These are phyloP conservation scores for Solanum pimpinellifolium DNA, from an alignment of 257 asterid genomes.

Conservation along the genomic window DNA sequence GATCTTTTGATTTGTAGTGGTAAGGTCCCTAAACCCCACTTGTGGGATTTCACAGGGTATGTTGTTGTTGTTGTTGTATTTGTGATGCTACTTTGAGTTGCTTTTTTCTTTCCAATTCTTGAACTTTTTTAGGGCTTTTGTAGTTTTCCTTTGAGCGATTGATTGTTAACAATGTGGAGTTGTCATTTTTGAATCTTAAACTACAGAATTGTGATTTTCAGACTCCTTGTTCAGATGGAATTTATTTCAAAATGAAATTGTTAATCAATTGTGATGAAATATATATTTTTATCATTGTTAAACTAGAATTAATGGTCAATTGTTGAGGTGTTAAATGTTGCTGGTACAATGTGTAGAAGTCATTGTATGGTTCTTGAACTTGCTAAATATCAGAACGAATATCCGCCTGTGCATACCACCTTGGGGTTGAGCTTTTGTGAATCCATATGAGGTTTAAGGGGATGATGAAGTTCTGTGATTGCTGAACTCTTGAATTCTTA, in stretches of 20 bases:
- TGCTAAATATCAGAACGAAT: background rate
- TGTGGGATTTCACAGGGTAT: background rate
- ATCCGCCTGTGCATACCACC: background rate
- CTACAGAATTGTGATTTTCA: background rate
- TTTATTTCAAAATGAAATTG: background rate
- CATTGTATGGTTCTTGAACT: background rate
- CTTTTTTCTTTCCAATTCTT: background rate
- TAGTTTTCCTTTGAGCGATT: background rate
- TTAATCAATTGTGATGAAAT: too few relatives aligned
- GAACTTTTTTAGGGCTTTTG: background rate
- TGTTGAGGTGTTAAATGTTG: background rate
- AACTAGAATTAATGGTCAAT: too few relatives aligned
- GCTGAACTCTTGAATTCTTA: background rate
- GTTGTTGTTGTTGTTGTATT: background rate
- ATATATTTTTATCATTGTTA: too few relatives aligned
- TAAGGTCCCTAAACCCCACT: background rate
- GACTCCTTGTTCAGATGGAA: background rate
- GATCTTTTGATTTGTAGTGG: background rate
- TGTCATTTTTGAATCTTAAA: background rate
- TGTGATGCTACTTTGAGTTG: background rate
- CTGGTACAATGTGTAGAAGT: background rate
- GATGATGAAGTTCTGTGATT: background rate
- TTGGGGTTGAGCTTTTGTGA: background rate
- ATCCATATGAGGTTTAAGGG: background rate
- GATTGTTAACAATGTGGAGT: background rate